Evolutionary conservation across 805 yeast genomes (phyloP).

Genomic region (Candida endomychidarum): DNA sequence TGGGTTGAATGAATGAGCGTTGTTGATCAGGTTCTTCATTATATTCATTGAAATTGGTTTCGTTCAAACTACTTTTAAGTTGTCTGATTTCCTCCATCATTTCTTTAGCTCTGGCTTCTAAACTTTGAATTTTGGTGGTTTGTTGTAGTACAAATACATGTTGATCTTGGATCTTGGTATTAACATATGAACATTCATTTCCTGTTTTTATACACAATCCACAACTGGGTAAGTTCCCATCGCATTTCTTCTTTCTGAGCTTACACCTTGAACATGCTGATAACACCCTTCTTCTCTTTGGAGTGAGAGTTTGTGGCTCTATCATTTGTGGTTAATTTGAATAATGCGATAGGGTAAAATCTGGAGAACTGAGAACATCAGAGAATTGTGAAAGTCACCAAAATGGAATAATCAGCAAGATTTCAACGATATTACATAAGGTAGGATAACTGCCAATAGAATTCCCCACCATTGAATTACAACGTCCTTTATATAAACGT

Average conservation of each 20-base stretch:
- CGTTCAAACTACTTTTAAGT: conserved; percentile 2
- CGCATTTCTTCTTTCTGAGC: conserved; percentile 13
- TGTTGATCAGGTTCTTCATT: conserved; percentile 2
- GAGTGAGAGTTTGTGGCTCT: too few relatives aligned
- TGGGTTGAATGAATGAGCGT: conserved; percentile 8
- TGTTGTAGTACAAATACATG: conserved; percentile 7
- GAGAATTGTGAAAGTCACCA: too few relatives aligned
- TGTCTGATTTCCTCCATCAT: conserved; percentile 6
- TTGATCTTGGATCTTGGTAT: conserved; percentile 6
- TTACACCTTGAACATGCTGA: conserved; percentile 12
- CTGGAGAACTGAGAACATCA: too few relatives aligned
- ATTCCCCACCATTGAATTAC: too few relatives aligned
- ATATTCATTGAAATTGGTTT: conserved; percentile 5
- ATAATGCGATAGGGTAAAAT: too few relatives aligned
- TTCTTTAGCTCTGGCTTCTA: conserved; percentile 4
- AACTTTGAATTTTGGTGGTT: conserved; percentile 1
- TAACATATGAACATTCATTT: conserved; percentile 4
- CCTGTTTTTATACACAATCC: conserved; percentile 2
- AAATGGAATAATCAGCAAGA: too few relatives aligned
- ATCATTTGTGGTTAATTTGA: too few relatives aligned
- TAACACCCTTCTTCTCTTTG: conserved; percentile 10
- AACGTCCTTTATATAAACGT: too few relatives aligned
- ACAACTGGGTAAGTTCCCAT: conserved; percentile 12
- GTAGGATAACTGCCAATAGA: too few relatives aligned
- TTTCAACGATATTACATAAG: too few relatives aligned